phyloP scores from a whole-genome alignment of 306 rosid genomes.

The Cicer judaicum region DNA sequence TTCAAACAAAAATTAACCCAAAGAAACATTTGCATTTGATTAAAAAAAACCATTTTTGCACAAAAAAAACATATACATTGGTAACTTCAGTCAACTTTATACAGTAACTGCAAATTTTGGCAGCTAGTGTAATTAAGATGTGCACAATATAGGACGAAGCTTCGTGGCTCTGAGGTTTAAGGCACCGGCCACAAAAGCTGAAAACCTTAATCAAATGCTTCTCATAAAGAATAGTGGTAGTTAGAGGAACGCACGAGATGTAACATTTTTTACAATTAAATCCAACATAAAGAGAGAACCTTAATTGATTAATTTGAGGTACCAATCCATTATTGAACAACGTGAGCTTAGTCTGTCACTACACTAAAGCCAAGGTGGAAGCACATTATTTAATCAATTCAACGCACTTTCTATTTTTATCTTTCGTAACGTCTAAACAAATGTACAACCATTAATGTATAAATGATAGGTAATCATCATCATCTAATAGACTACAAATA shows the following conservation, averaged over 20 bases:
- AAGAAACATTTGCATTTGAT: too few species aligned
- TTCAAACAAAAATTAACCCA: too few species aligned
- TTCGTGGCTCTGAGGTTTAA: conserved; percentile 60
- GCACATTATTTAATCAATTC: conserved; percentile 30
- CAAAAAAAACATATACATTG: not conserved
- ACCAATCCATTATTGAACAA: conserved; percentile 60
- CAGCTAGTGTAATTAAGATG: conserved; percentile 25
- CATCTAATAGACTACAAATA: conserved; percentile 12
- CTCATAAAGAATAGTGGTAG: conserved; percentile 48
- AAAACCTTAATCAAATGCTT: conserved; percentile 42
- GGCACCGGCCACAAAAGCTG: conserved; percentile 61
- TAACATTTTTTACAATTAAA: conserved; percentile 46
- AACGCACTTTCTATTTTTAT: conserved; percentile 29
- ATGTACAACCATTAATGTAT: conserved; percentile 29
- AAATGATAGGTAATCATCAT: conserved; percentile 45
- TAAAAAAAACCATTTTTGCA: too few species aligned
- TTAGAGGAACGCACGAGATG: conserved; percentile 60
- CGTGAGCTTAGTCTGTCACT: conserved; percentile 74
- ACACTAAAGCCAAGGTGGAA: conserved; percentile 72
- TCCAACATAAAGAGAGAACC: conserved; percentile 27
- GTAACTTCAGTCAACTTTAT: not conserved
- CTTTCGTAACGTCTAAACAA: conserved; percentile 2
- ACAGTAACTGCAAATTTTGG: conserved; percentile 32
- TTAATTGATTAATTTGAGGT: conserved; percentile 37
- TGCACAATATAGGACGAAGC: conserved; percentile 52